phyloP scores from a whole-genome alignment of 495 filamentous ascomycete genomes.

The Elasticomyces elasticus region DNA sequence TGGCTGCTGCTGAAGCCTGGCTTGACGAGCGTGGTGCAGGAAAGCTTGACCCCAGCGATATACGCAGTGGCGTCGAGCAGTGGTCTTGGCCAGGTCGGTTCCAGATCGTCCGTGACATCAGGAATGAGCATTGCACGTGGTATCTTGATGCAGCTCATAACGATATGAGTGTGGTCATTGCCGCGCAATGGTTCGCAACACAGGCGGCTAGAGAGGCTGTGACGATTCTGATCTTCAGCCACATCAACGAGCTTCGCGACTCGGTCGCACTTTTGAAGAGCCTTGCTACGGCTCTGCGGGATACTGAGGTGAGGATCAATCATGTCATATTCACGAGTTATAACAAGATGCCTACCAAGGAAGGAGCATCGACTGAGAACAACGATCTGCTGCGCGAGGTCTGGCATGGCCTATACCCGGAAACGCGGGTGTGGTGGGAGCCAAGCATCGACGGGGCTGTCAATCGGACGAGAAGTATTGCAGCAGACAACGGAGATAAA shows the following conservation, averaged over 20 bases:
- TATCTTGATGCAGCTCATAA: constrained; percentile 45
- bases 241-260: constrained; percentile 36
- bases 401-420: constrained; percentile 1
- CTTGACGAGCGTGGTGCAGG: neutral
- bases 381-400: neutral
- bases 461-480: neutral
- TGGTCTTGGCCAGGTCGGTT: constrained; percentile 40
- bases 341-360: neutral
- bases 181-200: constrained; percentile 37
- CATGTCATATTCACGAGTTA: constrained; percentile 27
- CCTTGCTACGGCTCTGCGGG: constrained; percentile 27
- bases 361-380: neutral
- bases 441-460: constrained; percentile 3
- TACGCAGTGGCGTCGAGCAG: constrained; percentile 31
- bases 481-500: neutral
- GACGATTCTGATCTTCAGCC: constrained; percentile 28
- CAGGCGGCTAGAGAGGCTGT: neutral
- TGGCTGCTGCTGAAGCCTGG: constrained; percentile 21
- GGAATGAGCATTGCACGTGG: constrained; percentile 25
- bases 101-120: constrained; percentile 30
- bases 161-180: constrained; percentile 34
- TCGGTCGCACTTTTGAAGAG: constrained; percentile 26
- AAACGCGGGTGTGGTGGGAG: constrained; percentile 2
- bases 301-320: constrained; percentile 20
- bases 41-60: constrained; percentile 20